Conservation (phyloP, 768 basidiomycete species). For the Ramaria sp. region DNA sequence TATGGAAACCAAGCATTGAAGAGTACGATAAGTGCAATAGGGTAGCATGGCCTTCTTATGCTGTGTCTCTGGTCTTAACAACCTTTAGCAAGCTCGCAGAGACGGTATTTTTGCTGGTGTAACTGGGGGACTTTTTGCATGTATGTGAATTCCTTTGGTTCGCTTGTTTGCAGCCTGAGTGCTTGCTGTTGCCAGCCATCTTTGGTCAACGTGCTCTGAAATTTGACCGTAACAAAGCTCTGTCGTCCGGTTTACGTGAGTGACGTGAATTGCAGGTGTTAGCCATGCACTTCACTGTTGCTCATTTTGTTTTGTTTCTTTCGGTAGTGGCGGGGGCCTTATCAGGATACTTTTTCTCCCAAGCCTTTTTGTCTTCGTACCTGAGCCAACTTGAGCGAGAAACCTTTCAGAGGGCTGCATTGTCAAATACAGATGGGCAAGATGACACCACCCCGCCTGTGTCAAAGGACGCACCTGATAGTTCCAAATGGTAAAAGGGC, state of each 20-base stretch:
- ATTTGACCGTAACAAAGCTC: conserved; percentile 4
- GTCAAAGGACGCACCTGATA: too few species aligned
- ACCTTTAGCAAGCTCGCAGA: conserved; percentile 5
- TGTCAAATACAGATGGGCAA: too few species aligned
- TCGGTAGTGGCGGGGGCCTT: conserved; percentile 2
- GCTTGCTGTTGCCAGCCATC: background rate
- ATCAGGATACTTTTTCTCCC: conserved; percentile 8
- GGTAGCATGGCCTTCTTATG: background rate
- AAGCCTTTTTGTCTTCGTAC: conserved; percentile 5
- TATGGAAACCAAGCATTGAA: conserved; percentile 4
- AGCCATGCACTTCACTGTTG: background rate
- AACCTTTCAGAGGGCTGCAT: background rate
- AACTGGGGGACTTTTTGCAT: conserved; percentile 8
- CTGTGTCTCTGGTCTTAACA: background rate
- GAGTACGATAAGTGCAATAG: conserved; percentile 7
- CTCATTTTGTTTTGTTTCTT: background rate
- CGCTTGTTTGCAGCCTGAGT: background rate
- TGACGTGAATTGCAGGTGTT: background rate
- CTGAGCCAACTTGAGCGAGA: background rate
- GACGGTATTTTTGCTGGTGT: conserved; percentile 8
- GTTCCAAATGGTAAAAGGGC: too few species aligned
- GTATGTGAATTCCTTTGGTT: background rate
- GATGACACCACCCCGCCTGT: too few species aligned
- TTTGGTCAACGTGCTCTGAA: background rate
- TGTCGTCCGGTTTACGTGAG: conserved; percentile 5